Base-by-base conservation (phyloP, 306 rosid species). In the Sesbania bispinosa region DNA sequence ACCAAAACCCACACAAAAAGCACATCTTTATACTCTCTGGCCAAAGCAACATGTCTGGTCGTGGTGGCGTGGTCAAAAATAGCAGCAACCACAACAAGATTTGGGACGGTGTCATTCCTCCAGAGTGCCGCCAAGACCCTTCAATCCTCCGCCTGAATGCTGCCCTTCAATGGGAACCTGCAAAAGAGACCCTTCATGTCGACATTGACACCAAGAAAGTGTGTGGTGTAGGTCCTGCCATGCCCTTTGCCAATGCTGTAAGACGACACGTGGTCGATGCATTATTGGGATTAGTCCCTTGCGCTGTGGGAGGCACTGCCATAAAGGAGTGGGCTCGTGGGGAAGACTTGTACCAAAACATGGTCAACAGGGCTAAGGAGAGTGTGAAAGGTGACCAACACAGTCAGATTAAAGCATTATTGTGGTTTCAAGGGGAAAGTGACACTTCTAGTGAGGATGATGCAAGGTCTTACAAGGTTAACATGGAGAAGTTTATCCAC, bases 321-420 rank as follows among this genome's bases (percentile, higher is more conserved):
- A 82, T 93, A 0, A 87, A 60, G 72, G 96, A 93, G 77, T 93
- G 96, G 98, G 98, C 88, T 81, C 98, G 92, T 72, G 97, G 97
- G 20, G 76, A 88, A 70, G 69, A 78, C 13, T 39, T 88, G 85
- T 93, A 93, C 51, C 88, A 88, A 62, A 78, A 81, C 0, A 93
- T 88, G 97, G 82, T 93, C 79, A 69, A 72, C 87, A 72, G 98
- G 29, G 78, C 78, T 6, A 80, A 63, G 15, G 86, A 80, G 67
- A 85, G 96, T 77, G 77, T 81, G 60, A 74, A 79, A 26, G 75
- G 35, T 0, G 85, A 80, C 0, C 89, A 87, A 0, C 2, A 52
- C 3, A 5, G 57, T 23, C 84, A 84, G 78, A 88, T 93, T 29
- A 83, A 20, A 46, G 92, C 85, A 0, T 14, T 93, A 84, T 8